Conservation (phyloP, 768 basidiomycete species). For the Boletus rubescentipes region DNA sequence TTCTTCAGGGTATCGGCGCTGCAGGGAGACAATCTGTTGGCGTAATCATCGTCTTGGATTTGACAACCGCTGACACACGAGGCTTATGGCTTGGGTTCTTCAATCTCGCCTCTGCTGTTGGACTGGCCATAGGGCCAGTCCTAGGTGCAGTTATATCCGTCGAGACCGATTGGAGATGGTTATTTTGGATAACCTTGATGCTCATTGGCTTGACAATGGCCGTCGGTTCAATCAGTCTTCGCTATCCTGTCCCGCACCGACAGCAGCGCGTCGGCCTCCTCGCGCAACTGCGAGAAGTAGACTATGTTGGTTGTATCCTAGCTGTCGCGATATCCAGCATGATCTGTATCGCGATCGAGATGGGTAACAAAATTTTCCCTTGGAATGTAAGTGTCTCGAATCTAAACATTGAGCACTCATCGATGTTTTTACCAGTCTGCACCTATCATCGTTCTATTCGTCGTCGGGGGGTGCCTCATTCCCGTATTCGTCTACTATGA, state of each 20-base stretch:
- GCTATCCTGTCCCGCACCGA: constrained; percentile 34
- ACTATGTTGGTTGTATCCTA: constrained; percentile 32
- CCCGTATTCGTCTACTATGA: constrained; percentile 37
- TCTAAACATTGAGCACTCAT: not conserved
- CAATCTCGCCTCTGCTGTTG: constrained; percentile 39
- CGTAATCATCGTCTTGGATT: constrained; percentile 35
- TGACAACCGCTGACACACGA: constrained; percentile 37
- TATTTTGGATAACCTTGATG: constrained; percentile 43
- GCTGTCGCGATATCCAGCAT: constrained; percentile 35
- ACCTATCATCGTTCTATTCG: constrained; percentile 29
- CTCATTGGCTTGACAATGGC: constrained; percentile 32
- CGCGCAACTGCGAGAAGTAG: constrained; percentile 34
- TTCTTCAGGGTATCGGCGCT: constrained; percentile 38
- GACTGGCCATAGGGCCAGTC: constrained; percentile 47
- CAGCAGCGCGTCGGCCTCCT: constrained; percentile 32
- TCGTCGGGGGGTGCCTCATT: constrained; percentile 31
- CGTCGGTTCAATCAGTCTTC: constrained; percentile 27
- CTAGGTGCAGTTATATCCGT: constrained; percentile 47
- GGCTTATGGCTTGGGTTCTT: constrained; percentile 38
- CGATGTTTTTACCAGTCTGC: constrained; percentile 22
- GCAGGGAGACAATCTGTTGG: constrained; percentile 38
- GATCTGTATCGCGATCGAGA: constrained; percentile 38
- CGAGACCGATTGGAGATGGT: constrained; percentile 45
- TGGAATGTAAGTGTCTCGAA: constrained; percentile 29
- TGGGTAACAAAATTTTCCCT: constrained; percentile 38